These are phyloP conservation scores for Aspergillus pseudoviridinutans DNA, from an alignment of 2,329 filamentous ascomycete genomes.

Conservation along the genomic window DNA sequence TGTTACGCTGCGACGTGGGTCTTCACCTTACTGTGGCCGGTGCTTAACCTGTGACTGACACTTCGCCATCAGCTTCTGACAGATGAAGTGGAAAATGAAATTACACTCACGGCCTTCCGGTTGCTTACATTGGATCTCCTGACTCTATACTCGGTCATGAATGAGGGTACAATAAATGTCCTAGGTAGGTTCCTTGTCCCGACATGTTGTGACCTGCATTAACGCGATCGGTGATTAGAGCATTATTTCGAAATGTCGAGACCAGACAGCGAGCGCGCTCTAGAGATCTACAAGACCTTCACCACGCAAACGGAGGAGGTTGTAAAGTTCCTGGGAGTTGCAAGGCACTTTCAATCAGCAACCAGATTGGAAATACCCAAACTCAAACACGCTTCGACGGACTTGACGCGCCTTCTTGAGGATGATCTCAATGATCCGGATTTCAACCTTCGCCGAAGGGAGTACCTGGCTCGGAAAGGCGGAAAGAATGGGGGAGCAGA, in stretches of 20 bases:
- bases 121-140: conserved; percentile 86
- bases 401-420: conserved; percentile 81
- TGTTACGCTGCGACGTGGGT: conserved; percentile 85
- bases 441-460: conserved; percentile 87
- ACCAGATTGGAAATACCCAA: conserved; percentile 93
- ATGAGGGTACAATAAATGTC: conserved; percentile 96
- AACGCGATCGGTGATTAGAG: conserved; percentile 49
- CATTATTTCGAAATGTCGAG: conserved; percentile 99
- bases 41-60: conserved; percentile 10
- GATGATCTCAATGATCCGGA: conserved; percentile 93
- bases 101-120: conserved; percentile 89
- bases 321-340: conserved; percentile 81
- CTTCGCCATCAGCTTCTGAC: conserved; percentile 65
- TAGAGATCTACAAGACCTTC: conserved; percentile 89
- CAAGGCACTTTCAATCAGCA: conserved; percentile 84
- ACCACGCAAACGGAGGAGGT: conserved; percentile 89
- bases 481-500: conserved; percentile 55
- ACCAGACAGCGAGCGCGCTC: conserved; percentile 83
- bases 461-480: conserved; percentile 85
- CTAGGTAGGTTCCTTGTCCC: conserved; percentile 58
- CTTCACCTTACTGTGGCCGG: neutral
- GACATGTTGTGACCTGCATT: neutral
- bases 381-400: conserved; percentile 93
- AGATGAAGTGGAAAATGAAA: conserved; percentile 90
- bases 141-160: conserved; percentile 88